These are phyloP conservation scores for Fomitopsis schrenkii DNA, from an alignment of 1,284 basidiomycete genomes.

Conservation along the genomic window DNA sequence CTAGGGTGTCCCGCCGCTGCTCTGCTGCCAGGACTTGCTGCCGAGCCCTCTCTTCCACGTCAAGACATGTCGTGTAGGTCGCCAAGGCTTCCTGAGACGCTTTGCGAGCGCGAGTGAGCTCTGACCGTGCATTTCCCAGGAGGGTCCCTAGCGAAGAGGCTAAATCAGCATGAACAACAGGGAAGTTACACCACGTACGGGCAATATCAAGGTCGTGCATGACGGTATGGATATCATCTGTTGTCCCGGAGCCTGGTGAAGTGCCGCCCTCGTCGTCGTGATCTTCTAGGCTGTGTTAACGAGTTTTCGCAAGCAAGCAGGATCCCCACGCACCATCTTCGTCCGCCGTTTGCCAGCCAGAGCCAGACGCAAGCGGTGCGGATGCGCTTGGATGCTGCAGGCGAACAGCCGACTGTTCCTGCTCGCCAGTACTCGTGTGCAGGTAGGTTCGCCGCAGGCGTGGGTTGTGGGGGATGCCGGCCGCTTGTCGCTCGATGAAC, in stretches of 20 bases:
- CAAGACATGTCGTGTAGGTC: slow-evolving; percentile 63
- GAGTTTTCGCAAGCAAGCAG: too few species aligned
- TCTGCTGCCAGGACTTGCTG: slow-evolving; percentile 60
- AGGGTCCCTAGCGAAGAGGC: slow-evolving; percentile 28
- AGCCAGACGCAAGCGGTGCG: slow-evolving; percentile 18
- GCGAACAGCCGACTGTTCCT: slow-evolving; percentile 17
- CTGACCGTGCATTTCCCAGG: slow-evolving; percentile 35
- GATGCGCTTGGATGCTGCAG: slow-evolving; percentile 15
- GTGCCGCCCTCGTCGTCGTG: background rate
- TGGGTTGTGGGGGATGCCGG: slow-evolving; percentile 70
- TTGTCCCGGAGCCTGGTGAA: background rate
- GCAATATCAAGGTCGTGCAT: slow-evolving; percentile 22
- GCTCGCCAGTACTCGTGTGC: slow-evolving; percentile 18
- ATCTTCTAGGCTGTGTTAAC: background rate
- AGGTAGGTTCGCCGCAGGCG: slow-evolving; percentile 49
- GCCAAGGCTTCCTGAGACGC: slow-evolving; percentile 70
- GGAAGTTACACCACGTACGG: slow-evolving; percentile 12
- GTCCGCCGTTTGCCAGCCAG: slow-evolving; percentile 15
- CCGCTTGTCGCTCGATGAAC: slow-evolving; percentile 72
- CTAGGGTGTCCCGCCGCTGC: slow-evolving; percentile 65
- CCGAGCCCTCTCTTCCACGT: slow-evolving; percentile 60
- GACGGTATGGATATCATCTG: slow-evolving; percentile 13
- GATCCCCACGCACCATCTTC: slow-evolving; percentile 12
- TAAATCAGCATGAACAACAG: background rate
- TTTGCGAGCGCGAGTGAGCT: slow-evolving; percentile 53